Base-by-base conservation (phyloP, 2,329 filamentous ascomycete genomes). In the Colletotrichum ledebouriae region DNA sequence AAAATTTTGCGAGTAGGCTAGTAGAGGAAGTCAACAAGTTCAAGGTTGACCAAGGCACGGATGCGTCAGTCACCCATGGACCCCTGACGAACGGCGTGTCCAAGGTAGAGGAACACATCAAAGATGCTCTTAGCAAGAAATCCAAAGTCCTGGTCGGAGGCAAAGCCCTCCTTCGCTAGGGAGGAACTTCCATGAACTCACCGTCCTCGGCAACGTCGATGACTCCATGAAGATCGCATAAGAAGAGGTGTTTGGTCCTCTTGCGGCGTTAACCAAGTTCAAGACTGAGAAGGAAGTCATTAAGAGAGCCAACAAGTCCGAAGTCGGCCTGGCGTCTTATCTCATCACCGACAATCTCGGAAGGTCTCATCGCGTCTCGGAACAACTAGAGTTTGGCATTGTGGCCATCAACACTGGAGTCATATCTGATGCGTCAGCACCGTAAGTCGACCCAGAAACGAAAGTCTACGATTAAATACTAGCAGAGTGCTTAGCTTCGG, bases 221-320 rank as follows among this genome's bases (percentile, higher is more conserved):
- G 81, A 82, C 59, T 84, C 89, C 33, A 94, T 94, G 92, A 79
- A 83, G 49, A 79, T 94, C 41, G 85, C 87, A 6, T 81, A 81
- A 0, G 92, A 94, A 75, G 92, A 94, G 78, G 94, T 90, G 0
- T 94, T 94, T 73, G 92, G 91, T 0, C 92, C 91, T 2, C 87
- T 94, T 1, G 91, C 90, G 0, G 90, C 88, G 1, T 76, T 94
- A 2, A 92, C 92, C 81, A 84, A 86, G 55, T 93, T 93, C 76
- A 83, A 89, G 15, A 89, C 86, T 0, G 91, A 94, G 75, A 87
- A 90, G 55, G 90, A 94, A 67, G 91, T 92, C 15, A 84, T 93
- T 25, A 82, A 86, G 59, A 79, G 90, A 57, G 91, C 92, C 1
- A 94, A 94, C 75, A 79, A 80, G 20, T 81, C 89, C 0, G 89